These are phyloP conservation scores for Starmerella roubikii DNA, from an alignment of 805 yeast genomes.

Conservation along the genomic window DNA sequence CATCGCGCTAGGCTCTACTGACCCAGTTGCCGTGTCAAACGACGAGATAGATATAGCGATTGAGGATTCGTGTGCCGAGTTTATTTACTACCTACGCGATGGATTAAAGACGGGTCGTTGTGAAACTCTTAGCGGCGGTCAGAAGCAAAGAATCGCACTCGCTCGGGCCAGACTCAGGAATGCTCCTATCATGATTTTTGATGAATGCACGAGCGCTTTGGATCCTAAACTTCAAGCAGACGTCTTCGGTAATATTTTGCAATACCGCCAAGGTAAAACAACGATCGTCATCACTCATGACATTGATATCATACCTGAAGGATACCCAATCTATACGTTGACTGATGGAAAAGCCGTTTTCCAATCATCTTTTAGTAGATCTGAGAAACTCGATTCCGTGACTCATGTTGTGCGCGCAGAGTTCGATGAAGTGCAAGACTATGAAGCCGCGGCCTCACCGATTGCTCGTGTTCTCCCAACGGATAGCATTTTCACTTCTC, in stretches of 20 bases:
- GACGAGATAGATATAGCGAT: slow-evolving; percentile 33
- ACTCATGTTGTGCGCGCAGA: too few relatives aligned
- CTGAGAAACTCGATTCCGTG: not conserved
- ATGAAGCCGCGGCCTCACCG: too few relatives aligned
- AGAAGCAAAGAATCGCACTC: slow-evolving; percentile 65
- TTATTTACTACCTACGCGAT: slow-evolving; percentile 37
- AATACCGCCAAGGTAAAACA: slow-evolving; percentile 54
- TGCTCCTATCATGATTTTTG: slow-evolving; percentile 64
- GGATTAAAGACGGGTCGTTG: slow-evolving; percentile 41
- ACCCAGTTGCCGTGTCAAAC: slow-evolving; percentile 20
- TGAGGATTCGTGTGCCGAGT: slow-evolving; percentile 37
- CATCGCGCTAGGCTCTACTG: slow-evolving; percentile 37
- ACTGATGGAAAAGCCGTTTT: slow-evolving; percentile 39
- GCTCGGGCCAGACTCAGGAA: slow-evolving; percentile 72
- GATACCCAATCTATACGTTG: slow-evolving; percentile 49
- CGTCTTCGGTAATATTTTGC: slow-evolving; percentile 38
- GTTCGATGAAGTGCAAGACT: too few relatives aligned
- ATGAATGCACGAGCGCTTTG: slow-evolving; percentile 76
- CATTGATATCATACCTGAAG: slow-evolving; percentile 37
- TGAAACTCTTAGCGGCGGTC: slow-evolving; percentile 68
- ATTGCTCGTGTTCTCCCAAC: too few relatives aligned
- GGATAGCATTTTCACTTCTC: not conserved
- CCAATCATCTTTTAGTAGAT: not conserved
- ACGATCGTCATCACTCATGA: slow-evolving; percentile 80
- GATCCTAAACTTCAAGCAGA: slow-evolving; percentile 39